A percentile compares a stretch with the other conserved stretches of the same genome.
These are phyloP conservation scores for Malbranchea zuffiana DNA, from an alignment of 2,329 filamentous ascomycete genomes.

Conservation along the genomic window DNA sequence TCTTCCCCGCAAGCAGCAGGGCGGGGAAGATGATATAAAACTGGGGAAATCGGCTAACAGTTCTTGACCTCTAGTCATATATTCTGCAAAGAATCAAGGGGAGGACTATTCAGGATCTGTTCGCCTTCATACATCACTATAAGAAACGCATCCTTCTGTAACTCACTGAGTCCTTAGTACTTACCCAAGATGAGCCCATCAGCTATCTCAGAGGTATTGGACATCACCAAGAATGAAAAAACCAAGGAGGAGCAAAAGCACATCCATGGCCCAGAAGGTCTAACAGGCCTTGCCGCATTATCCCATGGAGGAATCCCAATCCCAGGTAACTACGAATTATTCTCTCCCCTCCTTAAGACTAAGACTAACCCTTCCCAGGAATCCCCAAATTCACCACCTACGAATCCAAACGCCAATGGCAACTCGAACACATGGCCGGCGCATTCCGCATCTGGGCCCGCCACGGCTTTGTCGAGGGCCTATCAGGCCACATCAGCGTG, in stretches of 20 bases:
- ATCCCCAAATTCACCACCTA: slow-evolving; percentile 24
- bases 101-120: no score
- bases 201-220: slow-evolving; percentile 14
- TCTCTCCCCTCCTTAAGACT: background rate
- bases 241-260: slow-evolving; percentile 14
- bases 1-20: no score
- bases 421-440: slow-evolving; percentile 36
- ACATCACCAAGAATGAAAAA: slow-evolving; percentile 11
- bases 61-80: no score
- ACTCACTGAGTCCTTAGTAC: background rate
- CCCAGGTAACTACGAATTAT: slow-evolving; percentile 8
- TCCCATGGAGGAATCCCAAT: slow-evolving; percentile 17
- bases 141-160: background rate
- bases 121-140: no score
- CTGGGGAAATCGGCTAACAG: no score
- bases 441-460: slow-evolving; percentile 42
- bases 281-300: slow-evolving; percentile 18
- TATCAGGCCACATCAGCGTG: slow-evolving; percentile 39
- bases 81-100: no score
- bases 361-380: slow-evolving; percentile 1
- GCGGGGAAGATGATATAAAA: no score
- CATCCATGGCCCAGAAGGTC: slow-evolving; percentile 19
- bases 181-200: slow-evolving; percentile 18
- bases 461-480: slow-evolving; percentile 38
- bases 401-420: slow-evolving; percentile 27